Base-by-base conservation (phyloP, 2,329 filamentous ascomycete species). In the Fusarium liriodendri region DNA sequence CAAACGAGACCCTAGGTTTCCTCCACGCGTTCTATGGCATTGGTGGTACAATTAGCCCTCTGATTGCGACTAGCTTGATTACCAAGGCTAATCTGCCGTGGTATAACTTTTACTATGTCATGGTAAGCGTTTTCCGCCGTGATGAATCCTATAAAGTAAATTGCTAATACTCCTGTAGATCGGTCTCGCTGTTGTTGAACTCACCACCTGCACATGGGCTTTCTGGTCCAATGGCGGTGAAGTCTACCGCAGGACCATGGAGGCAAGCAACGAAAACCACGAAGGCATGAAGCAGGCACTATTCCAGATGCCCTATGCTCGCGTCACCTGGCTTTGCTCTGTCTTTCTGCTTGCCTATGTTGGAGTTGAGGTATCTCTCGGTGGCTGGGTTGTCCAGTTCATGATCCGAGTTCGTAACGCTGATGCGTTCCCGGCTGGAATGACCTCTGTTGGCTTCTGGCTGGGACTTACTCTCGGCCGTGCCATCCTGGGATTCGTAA, bases 301-400 rank as follows among this genome's bases (percentile, higher is more conserved):
- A 0, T 79, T 86, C 47, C 82, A 82, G 66, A 78, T 77, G 67
- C 85, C 84, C 0, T 80, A 80, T 7, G 84, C 85, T 18, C 85
- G 85, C 55, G 87, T 93, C 0, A 91, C 92, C 1, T 95, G 93
- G 92, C 84, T 93, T n/a, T 90, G 89, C 71, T 87, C 93, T 0
- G 71, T 92, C 1, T 97, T 96, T 81, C 84, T 96, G 25, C 88
- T 97, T 13, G 89, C 89, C 35, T 96, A 96, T 77, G 92, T 95
- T 0, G 94, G 94, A 9, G 86, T 91, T 2, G 94, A 97, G 80
- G 92, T 94, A 52, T 91, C 91, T 0, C 87, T 95, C 0, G 93
- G 93, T 22, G 94, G 94, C 6, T 97, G 94, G 94, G 93, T 97
- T 66, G 92, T 95, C 62, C 91, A 91, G 6, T 96, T 97, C 81